These are phyloP conservation scores for Geranomyces michiganensis DNA, from an alignment of 192 early-diverging fungal species.

Conservation along the genomic window DNA sequence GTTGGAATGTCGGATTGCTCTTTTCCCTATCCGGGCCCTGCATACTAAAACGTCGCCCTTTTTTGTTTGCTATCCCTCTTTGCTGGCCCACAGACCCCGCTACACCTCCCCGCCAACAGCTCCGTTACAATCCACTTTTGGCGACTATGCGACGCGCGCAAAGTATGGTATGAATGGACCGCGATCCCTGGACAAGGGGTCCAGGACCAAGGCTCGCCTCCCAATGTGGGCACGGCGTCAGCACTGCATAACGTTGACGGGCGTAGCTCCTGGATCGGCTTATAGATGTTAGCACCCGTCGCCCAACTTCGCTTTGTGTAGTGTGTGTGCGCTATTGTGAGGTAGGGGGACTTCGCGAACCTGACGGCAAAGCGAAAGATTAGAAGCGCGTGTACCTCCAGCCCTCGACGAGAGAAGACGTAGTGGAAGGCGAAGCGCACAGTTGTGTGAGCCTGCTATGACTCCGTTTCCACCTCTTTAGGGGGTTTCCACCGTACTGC, in stretches of 20 bases:
- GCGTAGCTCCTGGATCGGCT: constrained; percentile 77
- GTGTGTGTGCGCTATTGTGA: no score
- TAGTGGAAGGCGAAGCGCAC: no score
- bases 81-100: constrained; percentile 53
- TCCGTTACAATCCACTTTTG: constrained; percentile 78
- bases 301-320: no score
- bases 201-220: background rate
- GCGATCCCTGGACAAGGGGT: constrained; percentile 39
- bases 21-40: constrained; percentile 13
- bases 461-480: no score
- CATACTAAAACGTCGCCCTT: constrained; percentile 5
- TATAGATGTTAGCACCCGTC: no score
- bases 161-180: constrained; percentile 98
- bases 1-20: background rate
- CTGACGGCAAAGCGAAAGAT: no score
- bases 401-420: no score
- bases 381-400: no score
- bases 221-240: constrained; percentile 44
- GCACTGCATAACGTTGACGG: constrained; percentile 73
- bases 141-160: constrained; percentile 73
- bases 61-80: background rate
- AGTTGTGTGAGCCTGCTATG: no score
- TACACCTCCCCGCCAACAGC: constrained; percentile 65
- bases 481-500: no score
- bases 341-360: no score